These are phyloP conservation scores for Exophiala bonariae DNA, from an alignment of 2,329 filamentous ascomycete species.

Conservation along the genomic window DNA sequence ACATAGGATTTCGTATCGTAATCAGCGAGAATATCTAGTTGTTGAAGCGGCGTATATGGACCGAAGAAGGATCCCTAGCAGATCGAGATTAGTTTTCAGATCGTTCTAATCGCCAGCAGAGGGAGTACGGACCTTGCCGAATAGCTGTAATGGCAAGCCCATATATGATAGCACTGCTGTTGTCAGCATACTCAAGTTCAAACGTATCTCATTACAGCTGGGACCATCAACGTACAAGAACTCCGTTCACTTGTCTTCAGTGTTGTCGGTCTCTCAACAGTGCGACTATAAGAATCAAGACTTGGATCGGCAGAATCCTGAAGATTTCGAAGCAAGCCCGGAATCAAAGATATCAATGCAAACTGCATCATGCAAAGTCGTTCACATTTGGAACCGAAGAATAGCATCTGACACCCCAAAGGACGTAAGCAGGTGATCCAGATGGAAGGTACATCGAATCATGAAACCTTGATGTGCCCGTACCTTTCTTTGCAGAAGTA, in stretches of 20 bases:
- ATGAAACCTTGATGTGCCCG: constrained; percentile 5
- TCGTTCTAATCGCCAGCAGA: too few species aligned
- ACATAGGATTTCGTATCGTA: constrained; percentile 95
- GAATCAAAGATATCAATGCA: constrained; percentile 91
- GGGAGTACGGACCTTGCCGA: constrained; percentile 69
- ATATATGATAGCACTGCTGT: constrained; percentile 77
- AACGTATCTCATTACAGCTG: constrained; percentile 26
- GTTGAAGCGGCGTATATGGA: constrained; percentile 93
- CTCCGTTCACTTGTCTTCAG: constrained; percentile 87
- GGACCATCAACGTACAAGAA: constrained; percentile 55
- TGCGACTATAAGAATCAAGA: constrained; percentile 78
- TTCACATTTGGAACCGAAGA: constrained; percentile 96
- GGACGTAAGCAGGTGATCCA: neutral
- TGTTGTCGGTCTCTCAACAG: constrained; percentile 73
- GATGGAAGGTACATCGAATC: too few species aligned
- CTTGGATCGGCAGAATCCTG: constrained; percentile 95
- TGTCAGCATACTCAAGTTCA: neutral
- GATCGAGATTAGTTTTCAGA: too few species aligned
- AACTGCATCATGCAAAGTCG: constrained; percentile 98
- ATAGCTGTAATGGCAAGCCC: constrained; percentile 91
- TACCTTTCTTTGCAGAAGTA: constrained; percentile 92
- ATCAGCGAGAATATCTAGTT: constrained; percentile 90
- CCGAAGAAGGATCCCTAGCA: constrained; percentile 86
- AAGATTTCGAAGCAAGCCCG: constrained; percentile 85
- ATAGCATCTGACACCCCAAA: constrained; percentile 72